These are phyloP conservation scores for Fraxinus ornus DNA, from an alignment of 305 asterid species.

Conservation along the genomic window DNA sequence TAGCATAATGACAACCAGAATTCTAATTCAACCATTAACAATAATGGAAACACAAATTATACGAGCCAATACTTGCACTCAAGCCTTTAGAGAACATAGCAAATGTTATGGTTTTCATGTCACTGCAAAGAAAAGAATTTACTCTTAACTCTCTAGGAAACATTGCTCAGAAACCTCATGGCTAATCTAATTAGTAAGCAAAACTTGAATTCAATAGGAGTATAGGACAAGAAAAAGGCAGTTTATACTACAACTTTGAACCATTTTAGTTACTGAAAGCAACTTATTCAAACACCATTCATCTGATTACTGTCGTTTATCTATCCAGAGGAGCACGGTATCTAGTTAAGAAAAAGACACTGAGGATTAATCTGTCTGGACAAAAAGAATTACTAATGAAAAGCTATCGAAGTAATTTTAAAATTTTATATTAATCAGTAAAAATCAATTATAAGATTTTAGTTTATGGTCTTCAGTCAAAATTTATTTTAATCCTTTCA, in stretches of 20 bases:
- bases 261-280: not conserved
- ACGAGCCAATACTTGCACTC: not conserved
- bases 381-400: not conserved
- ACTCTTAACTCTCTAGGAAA: not conserved
- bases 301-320: not conserved
- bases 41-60: not conserved
- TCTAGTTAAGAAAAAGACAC: not conserved
- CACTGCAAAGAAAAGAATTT: not conserved
- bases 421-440: not conserved
- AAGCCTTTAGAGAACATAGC: not conserved
- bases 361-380: not conserved
- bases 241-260: not conserved
- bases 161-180: not conserved
- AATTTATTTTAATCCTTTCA: not conserved
- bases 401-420: not conserved
- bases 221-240: not conserved
- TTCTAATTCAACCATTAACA: not conserved
- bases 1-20: not conserved
- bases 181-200: not conserved
- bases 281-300: not conserved
- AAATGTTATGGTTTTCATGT: not conserved
- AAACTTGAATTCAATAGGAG: not conserved
- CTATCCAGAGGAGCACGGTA: not conserved
- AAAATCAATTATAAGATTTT: not conserved
- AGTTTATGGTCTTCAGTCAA: not conserved